Conservation (phyloP, 257 asterid genomes). For the Nicotiana benthamiana region DNA sequence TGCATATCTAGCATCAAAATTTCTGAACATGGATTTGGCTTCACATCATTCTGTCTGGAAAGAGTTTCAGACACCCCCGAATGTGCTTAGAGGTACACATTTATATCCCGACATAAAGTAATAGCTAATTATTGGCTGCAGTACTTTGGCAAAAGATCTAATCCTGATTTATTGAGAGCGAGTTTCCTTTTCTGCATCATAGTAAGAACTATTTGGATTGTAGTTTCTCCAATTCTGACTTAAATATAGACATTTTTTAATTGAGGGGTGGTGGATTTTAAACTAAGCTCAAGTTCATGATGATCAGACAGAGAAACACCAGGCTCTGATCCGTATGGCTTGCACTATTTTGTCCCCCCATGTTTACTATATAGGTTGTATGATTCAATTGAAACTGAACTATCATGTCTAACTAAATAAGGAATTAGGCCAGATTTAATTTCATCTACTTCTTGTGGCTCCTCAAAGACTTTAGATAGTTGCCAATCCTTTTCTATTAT, state of each 20-base stretch:
- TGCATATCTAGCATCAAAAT: constrained; percentile 95
- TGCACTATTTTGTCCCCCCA: not conserved
- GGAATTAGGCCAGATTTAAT: not conserved
- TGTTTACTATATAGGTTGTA: not conserved
- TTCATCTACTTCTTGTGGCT: not conserved
- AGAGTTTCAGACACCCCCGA: constrained; percentile 75
- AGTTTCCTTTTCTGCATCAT: not conserved
- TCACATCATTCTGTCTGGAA: constrained; percentile 67
- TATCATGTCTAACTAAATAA: not conserved
- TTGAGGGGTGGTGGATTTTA: not conserved
- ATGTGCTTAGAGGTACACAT: constrained; percentile 65
- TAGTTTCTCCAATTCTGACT: not conserved
- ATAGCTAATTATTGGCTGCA: not conserved
- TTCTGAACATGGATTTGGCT: constrained; percentile 66
- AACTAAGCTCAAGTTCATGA: not conserved
- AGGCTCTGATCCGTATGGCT: not conserved
- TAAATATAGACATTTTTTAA: not conserved
- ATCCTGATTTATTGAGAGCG: not conserved
- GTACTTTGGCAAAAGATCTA: not conserved
- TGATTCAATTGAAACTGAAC: not conserved
- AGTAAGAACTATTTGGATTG: not conserved
- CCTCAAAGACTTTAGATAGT: not conserved
- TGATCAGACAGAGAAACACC: too few relatives aligned
- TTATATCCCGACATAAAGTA: not conserved
- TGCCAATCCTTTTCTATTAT: not conserved